Evolutionary conservation across 495 filamentous ascomycete genomes (phyloP).

Genomic region (Lepraria neglecta): DNA sequence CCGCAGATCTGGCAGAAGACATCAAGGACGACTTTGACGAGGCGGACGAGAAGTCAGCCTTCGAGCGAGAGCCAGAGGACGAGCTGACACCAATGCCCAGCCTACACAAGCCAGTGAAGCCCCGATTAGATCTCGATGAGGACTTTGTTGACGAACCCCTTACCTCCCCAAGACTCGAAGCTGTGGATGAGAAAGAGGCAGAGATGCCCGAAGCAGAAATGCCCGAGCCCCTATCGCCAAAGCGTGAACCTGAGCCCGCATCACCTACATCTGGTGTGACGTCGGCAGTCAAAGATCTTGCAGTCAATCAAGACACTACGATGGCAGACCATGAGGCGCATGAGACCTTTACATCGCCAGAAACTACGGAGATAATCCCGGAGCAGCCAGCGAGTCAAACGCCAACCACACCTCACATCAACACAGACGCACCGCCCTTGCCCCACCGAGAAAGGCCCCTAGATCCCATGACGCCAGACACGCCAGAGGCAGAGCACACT

Average conservation of each 20-base stretch:
- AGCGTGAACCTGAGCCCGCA: conserved; percentile 32
- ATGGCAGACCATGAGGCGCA: conserved; percentile 31
- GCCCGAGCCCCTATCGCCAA: conserved; percentile 17
- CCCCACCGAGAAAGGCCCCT: conserved; percentile 24
- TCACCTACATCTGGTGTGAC: conserved; percentile 48
- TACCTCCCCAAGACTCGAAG: conserved; percentile 49
- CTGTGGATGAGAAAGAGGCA: conserved; percentile 34
- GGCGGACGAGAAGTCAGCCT: conserved; percentile 31
- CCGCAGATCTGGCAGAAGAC: conserved; percentile 61
- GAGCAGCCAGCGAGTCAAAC: conserved; percentile 17
- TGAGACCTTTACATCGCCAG: conserved; percentile 3
- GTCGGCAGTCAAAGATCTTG: conserved; percentile 47
- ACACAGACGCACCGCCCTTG: conserved; percentile 25
- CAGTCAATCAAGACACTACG: conserved; percentile 42
- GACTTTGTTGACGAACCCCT: conserved; percentile 68
- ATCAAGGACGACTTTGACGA: conserved; percentile 45
- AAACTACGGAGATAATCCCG: conserved; percentile 8
- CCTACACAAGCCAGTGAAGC: conserved; percentile 18
- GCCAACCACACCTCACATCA: background rate
- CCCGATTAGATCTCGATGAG: conserved; percentile 48
- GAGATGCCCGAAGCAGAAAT: conserved; percentile 25
- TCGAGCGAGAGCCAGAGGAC: conserved; percentile 24
- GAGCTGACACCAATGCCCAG: conserved; percentile 18
- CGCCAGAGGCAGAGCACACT: conserved; percentile 20
- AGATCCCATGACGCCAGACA: conserved; percentile 18